A percentile compares a stretch with the other conserved stretches of the same genome.
These are phyloP conservation scores for Apiotrichum veenhuisii DNA, from an alignment of 1,284 basidiomycete species.

Conservation along the genomic window DNA sequence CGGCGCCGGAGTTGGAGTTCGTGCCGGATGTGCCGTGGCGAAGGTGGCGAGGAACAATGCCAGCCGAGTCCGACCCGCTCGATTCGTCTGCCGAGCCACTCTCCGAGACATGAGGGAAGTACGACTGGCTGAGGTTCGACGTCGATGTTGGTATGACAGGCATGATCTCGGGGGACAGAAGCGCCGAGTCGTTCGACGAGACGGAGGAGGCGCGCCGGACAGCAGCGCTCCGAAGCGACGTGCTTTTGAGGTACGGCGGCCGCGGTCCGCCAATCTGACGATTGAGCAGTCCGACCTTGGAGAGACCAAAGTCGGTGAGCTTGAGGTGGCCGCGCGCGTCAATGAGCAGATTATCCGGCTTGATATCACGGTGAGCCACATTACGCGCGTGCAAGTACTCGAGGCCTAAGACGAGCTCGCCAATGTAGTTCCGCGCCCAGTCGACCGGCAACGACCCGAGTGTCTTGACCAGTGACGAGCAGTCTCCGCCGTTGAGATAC, in stretches of 20 bases:
- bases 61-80: constrained; percentile 77
- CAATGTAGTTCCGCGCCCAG: constrained; percentile 94
- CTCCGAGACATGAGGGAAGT: constrained; percentile 56
- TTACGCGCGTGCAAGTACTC: constrained; percentile 92
- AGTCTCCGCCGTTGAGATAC: constrained; percentile 94
- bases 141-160: constrained; percentile 54
- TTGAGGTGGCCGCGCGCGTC: constrained; percentile 95
- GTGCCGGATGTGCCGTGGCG: constrained; percentile 59
- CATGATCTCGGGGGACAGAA: constrained; percentile 49
- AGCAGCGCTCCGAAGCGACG: constrained; percentile 34
- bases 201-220: constrained; percentile 57
- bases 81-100: constrained; percentile 65
- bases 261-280: constrained; percentile 78
- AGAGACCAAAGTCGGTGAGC: constrained; percentile 95
- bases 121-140: constrained; percentile 61
- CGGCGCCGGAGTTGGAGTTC: constrained; percentile 56
- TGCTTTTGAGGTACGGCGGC: constrained; percentile 54
- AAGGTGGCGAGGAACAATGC: constrained; percentile 71
- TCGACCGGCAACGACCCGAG: constrained; percentile 91
- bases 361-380: constrained; percentile 96
- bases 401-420: constrained; percentile 89
- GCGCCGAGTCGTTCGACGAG: constrained; percentile 57
- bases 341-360: constrained; percentile 96
- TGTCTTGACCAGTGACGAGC: constrained; percentile 91
- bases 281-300: constrained; percentile 92